These are phyloP conservation scores for Cladophialophora yegresii DNA, from an alignment of 2,329 filamentous ascomycete genomes.

Conservation along the genomic window DNA sequence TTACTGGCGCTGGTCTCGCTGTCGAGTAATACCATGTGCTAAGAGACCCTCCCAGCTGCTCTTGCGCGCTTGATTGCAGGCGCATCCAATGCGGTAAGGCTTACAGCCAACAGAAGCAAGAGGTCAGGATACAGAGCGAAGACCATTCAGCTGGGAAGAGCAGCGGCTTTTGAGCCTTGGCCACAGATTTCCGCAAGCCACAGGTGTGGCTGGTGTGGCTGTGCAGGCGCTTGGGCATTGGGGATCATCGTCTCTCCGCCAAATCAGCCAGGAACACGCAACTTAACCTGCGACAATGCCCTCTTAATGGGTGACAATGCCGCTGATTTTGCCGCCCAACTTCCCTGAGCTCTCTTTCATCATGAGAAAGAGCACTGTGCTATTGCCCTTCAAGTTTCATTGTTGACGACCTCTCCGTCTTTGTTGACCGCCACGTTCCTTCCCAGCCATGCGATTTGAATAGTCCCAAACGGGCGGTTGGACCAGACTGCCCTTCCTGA, in stretches of 20 bases:
- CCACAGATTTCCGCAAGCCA: conserved; percentile 9
- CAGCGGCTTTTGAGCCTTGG: neutral
- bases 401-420: conserved; percentile 5
- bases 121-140: neutral
- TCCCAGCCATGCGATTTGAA: conserved; percentile 32
- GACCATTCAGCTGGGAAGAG: conserved; percentile 1
- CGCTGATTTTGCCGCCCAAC: conserved; percentile 28
- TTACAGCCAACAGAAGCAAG: neutral
- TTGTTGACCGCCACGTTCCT: conserved; percentile 29
- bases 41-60: neutral
- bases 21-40: neutral
- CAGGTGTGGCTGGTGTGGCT: conserved; percentile 16
- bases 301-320: conserved; percentile 30
- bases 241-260: neutral
- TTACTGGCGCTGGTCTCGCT: neutral
- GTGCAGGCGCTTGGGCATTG: conserved; percentile 13
- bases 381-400: conserved; percentile 14
- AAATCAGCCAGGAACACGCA: conserved; percentile 32
- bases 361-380: conserved; percentile 12
- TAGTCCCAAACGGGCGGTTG: conserved; percentile 4
- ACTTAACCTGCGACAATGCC: conserved; percentile 22
- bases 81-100: neutral
- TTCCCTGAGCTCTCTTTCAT: conserved; percentile 13
- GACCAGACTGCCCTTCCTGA: neutral
- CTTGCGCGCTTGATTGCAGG: too few relatives aligned